These are phyloP conservation scores for Globisporangium barbulae DNA, from an alignment of 352 stramenopile genomes.

Conservation along the genomic window DNA sequence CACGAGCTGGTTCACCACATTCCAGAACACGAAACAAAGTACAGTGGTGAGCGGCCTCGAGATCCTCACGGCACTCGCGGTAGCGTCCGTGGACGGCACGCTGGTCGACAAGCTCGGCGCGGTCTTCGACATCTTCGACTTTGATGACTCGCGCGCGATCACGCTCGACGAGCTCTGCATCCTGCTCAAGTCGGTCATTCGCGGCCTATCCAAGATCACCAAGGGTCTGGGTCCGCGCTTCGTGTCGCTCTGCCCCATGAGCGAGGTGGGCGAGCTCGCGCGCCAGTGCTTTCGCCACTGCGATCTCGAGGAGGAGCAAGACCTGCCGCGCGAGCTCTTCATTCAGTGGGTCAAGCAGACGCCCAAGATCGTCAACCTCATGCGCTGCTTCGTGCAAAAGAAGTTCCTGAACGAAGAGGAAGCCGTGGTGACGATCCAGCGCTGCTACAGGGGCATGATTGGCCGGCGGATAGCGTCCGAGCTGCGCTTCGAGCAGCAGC, in stretches of 20 bases:
- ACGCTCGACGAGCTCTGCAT: constrained; percentile 78
- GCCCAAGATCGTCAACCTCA: constrained; percentile 66
- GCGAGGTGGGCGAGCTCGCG: constrained; percentile 53
- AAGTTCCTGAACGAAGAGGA: constrained; percentile 62
- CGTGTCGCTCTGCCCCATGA: constrained; percentile 51
- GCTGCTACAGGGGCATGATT: constrained; percentile 51
- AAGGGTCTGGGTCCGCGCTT: constrained; percentile 56
- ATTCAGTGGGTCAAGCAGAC: constrained; percentile 63
- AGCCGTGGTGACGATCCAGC: constrained; percentile 47
- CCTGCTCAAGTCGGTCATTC: constrained; percentile 65
- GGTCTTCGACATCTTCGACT: constrained; percentile 80
- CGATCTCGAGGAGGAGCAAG: constrained; percentile 65
- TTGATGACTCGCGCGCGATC: constrained; percentile 59
- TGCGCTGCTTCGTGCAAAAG: constrained; percentile 67
- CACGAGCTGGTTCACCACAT: constrained; percentile 53
- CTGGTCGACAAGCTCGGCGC: constrained; percentile 51
- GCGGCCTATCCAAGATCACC: constrained; percentile 65
- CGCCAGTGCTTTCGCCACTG: constrained; percentile 61
- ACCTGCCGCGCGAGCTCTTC: constrained; percentile 49
- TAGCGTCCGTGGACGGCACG: constrained; percentile 47
- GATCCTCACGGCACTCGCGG: constrained; percentile 54
- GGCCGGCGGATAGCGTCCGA: constrained; percentile 44
- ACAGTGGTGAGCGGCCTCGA: constrained; percentile 68
- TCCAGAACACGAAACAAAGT: constrained; percentile 66
- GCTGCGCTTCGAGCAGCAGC: constrained; percentile 45